Base-by-base conservation (phyloP, 2,329 filamentous ascomycete species). In the Ophiostoma triangulosporum region DNA sequence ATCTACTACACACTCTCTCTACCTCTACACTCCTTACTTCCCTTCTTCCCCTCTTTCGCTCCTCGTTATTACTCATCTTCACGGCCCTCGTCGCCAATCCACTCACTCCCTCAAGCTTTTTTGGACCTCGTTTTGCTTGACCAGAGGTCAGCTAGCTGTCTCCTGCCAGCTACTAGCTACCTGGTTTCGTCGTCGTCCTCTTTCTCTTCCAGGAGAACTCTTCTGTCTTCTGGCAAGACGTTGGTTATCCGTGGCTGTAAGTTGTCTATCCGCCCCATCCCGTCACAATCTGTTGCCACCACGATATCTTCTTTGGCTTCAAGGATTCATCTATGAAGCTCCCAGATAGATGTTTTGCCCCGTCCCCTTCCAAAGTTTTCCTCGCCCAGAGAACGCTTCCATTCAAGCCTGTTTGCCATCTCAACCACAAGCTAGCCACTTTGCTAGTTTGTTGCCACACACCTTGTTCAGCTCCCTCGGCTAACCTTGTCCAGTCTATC, bases 21-120 rank as follows among this genome's bases (percentile, higher is more conserved):
- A 45, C 40, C 20, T 24, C 38, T 24, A 45, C 40, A 26, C 40
- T 55, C 15, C 38, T 48, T 35, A 17, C 11, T 50, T 45, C 24
- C 38, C 33, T 50, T 29, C 46, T 29, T 29, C 45, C 26, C 54
- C 26, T 40, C 49, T 36, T 52, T 54, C 48, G 33, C 46, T 49
- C 53, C 40, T 17, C 31, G 11, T 46, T 46, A 29, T 46, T 29
- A 29, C 43, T 46, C 43, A 17, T 29, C 43, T 46, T 27, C n/a
- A 15, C 26, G 24, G 43, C 26, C 26, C n/a, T 29, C n/a, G 24
- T 46, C 26, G 43, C 43, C 26, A 27, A 29, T 46, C 43, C 43
- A 46, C 43, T 46, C 43, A 46, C 43, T 46, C 43, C 26, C 43
- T 46, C 15, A 46, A 12, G 43, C 24, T 17, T 26, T 27, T 26